A percentile compares a stretch with the other conserved stretches of the same genome.
Conservation (phyloP, 2,329 filamentous ascomycete genomes). For the Plectosphaerella plurivora region DNA sequence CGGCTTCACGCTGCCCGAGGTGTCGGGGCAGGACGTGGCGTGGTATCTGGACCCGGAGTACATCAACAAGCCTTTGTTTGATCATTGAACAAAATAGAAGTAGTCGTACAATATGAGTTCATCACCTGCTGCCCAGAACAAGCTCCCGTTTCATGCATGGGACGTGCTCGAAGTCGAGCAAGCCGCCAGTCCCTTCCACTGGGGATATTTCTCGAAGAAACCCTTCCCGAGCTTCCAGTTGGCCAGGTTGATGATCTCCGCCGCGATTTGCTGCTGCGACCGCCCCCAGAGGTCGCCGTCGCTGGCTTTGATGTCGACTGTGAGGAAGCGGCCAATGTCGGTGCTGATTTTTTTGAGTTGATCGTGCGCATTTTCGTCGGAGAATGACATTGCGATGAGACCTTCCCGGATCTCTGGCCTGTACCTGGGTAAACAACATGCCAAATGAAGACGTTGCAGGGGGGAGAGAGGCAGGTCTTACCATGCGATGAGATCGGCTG, state of each 20-base stretch:
- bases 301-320: not conserved
- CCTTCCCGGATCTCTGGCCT: not conserved
- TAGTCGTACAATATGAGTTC: no score
- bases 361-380: not conserved
- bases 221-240: not conserved
- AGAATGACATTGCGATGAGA: not conserved
- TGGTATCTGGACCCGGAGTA: constrained; percentile 4
- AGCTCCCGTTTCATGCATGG: no score
- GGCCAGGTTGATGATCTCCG: not conserved
- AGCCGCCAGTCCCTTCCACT: not conserved
- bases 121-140: no score
- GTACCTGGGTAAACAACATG: not conserved
- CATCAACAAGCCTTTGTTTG: constrained; percentile 2
- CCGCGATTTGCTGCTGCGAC: not conserved
- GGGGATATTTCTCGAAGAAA: not conserved
- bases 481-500: not conserved
- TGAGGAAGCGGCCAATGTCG: not conserved
- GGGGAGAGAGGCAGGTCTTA: not conserved
- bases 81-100: no score
- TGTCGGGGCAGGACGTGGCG: not conserved
- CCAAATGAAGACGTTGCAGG: not conserved
- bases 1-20: constrained; percentile 1
- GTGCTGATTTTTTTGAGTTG: not conserved
- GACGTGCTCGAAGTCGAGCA: no score
- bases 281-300: not conserved